Evolutionary conservation across 2,329 filamentous ascomycete genomes (phyloP), one percentile per base, ranked within the genome.

Genomic region (Geoglossum cookeanum): DNA sequence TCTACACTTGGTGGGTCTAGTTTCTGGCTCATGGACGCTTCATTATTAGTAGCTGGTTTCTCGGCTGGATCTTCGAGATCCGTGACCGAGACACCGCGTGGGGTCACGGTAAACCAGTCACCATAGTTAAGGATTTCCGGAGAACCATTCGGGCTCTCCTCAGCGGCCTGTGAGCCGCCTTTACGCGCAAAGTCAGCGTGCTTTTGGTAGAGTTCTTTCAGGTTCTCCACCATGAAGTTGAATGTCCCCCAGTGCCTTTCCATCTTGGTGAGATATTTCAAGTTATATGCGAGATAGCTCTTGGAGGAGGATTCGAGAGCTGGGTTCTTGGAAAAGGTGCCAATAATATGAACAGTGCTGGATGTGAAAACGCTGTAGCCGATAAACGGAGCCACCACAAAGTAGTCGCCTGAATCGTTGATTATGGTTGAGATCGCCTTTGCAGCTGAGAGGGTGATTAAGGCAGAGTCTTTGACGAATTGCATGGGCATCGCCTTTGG

Each of bases 181-280:
- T 57, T 76, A 71, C 58, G 68, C 33, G 83, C 81, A n/a, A 84
- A 84, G 67, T 96, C 89, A 15, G 89, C 83, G 63, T 89, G 91
- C 53, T 82, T 80, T 55, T 85, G 81, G 67, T 95, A 98, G 60
- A 94, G 81, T 57, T 91, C 85, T 59, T 92, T 89, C 39, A 96
- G 77, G 64, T 91, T 92, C 67, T 97, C 90, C 0, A 88, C 84
- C 78, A 97, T 90, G 72, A 89, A 96, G 67, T 95, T 87, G 66
- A 97, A 96, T 85, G 96, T 94, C 59, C 91, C 92, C 92, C 92
- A 98, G 65, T 92, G 90, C 59, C 87, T 87, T 74, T 95, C 96
- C 87, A 97, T 94, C 69, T 87, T 92, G 57, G 85, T 84, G 49
- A 98, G 72, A 64, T 92, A 97, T 65, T 85, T 87, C 64, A 97